Evolutionary conservation across 257 asterid genomes (phyloP).

Genomic region (Petunia axillaris): DNA sequence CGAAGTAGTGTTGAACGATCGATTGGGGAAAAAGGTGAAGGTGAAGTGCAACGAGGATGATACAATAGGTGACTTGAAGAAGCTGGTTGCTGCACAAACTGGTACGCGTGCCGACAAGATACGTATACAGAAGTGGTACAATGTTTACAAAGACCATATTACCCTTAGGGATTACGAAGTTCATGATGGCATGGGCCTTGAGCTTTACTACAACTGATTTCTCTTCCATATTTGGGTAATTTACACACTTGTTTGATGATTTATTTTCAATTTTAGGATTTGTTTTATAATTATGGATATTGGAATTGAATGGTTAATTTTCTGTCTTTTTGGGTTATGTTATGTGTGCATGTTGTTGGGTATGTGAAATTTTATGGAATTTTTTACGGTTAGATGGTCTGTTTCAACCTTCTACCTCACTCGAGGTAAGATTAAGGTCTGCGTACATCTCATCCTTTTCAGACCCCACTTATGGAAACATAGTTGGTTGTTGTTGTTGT

Average conservation of each 20-base stretch:
- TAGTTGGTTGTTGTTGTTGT: too few relatives aligned
- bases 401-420: not conserved
- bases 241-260: too few relatives aligned
- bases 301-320: not conserved
- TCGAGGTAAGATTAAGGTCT: too few relatives aligned
- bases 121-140: conserved; percentile 36
- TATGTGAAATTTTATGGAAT: not conserved
- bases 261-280: too few relatives aligned
- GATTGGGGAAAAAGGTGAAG: conserved; percentile 28
- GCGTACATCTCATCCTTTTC: too few relatives aligned
- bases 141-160: conserved; percentile 32
- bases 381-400: not conserved
- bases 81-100: conserved; percentile 35
- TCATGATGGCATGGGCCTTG: conserved; percentile 35
- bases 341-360: not conserved
- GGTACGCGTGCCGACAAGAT: conserved; percentile 34
- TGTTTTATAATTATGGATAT: too few relatives aligned
- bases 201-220: conserved; percentile 28
- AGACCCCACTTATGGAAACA: too few relatives aligned
- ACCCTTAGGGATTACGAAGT: conserved; percentile 31
- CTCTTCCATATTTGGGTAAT: too few relatives aligned
- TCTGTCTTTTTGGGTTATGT: not conserved
- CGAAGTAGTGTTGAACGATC: conserved; percentile 29
- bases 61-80: conserved; percentile 22
- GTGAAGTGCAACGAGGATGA: conserved; percentile 33